Evolutionary conservation across 345 rosid genomes (phyloP).

Genomic region (Citrus sp.): DNA sequence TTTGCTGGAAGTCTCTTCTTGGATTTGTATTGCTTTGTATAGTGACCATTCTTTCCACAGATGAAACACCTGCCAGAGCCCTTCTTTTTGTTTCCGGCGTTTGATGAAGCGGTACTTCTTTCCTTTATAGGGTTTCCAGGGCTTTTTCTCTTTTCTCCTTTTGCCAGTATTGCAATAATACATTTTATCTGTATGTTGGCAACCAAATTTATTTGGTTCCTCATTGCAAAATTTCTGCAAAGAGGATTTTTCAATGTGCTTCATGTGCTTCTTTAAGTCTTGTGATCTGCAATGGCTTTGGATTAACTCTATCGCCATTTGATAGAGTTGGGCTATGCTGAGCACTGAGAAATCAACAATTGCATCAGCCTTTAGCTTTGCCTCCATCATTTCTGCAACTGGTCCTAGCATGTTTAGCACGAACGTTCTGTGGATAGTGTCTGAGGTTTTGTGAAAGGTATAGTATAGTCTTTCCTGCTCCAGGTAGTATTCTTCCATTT

Average conservation of each 20-base stretch:
- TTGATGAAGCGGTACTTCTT: no score
- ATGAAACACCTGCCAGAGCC: no score
- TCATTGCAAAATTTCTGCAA: fast-evolving
- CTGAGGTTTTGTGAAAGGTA: no score
- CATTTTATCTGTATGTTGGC: no score
- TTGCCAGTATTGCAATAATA: no score
- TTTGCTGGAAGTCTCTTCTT: fast-evolving
- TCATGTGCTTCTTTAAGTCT: fast-evolving
- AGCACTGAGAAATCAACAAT: fast-evolving
- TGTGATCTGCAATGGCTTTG: fast-evolving
- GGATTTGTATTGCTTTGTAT: fast-evolving
- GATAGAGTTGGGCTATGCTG: fast-evolving
- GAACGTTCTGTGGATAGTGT: fast-evolving
- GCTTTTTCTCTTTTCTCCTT: fast-evolving
- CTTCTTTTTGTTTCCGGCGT: fast-evolving
- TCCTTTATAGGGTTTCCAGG: fast-evolving
- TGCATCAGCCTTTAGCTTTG: fast-evolving
- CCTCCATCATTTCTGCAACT: no score
- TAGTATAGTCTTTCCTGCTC: no score
- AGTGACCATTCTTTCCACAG: no score
- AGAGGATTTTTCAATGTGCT: no score
- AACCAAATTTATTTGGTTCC: no score
- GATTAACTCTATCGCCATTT: fast-evolving
- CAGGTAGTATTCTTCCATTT: fast-evolving
- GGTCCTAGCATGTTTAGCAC: no score